phyloP scores from a whole-genome alignment of 2,329 filamentous ascomycete genomes.

The Juglanconis oblonga region DNA sequence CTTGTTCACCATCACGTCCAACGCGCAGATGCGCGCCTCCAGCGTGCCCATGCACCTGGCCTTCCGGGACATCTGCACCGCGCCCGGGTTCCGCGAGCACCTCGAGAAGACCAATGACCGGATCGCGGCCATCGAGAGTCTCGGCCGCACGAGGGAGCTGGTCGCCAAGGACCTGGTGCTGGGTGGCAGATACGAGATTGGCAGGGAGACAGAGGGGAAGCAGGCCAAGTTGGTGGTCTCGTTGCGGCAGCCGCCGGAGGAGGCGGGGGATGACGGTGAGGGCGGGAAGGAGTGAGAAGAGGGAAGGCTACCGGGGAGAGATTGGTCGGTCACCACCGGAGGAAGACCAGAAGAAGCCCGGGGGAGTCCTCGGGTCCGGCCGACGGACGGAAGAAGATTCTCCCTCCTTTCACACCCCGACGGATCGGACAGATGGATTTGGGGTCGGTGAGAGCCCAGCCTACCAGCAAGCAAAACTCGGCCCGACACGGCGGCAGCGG shows the following conservation, averaged over 20 bases:
- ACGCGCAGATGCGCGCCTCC: conserved; percentile 84
- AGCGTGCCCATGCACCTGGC: conserved; percentile 95
- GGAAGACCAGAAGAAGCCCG: no score
- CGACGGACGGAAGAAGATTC: no score
- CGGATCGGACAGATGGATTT: no score
- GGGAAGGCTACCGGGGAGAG: not conserved
- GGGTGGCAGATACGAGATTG: conserved; percentile 73
- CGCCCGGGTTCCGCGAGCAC: conserved; percentile 76
- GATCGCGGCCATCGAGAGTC: conserved; percentile 88
- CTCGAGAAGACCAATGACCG: conserved; percentile 79
- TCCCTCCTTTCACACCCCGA: no score
- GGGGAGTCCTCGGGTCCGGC: no score
- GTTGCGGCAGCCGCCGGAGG: conserved; percentile 33
- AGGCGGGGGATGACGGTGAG: conserved; percentile 29
- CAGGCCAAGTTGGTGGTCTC: conserved; percentile 37
- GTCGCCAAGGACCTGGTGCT: conserved; percentile 93
- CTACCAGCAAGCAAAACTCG: no score
- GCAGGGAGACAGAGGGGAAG: conserved; percentile 31
- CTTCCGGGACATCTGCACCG: conserved; percentile 76
- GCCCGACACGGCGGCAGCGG: no score
- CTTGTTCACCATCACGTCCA: conserved; percentile 88
- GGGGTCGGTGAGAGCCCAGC: no score
- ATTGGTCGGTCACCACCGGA: no score
- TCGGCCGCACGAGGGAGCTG: conserved; percentile 89
- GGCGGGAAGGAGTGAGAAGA: not conserved